These are phyloP conservation scores for Phyllosticta capitalensis DNA, from an alignment of 2,329 filamentous ascomycete species.

Conservation along the genomic window DNA sequence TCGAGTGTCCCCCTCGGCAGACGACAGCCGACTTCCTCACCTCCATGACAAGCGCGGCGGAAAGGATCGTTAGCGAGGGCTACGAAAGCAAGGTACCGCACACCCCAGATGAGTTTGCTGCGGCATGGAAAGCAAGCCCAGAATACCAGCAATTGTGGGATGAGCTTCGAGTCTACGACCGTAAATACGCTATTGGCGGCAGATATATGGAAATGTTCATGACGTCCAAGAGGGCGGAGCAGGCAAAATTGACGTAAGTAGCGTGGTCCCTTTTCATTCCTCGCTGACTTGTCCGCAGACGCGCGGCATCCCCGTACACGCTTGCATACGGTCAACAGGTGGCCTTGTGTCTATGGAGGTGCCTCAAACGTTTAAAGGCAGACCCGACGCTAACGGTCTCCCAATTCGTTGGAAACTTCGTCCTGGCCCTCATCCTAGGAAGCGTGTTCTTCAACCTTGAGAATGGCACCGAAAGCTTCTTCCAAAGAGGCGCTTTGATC, in stretches of 20 bases:
- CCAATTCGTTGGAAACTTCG: slow-evolving; percentile 59
- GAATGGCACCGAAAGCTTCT: slow-evolving; percentile 61
- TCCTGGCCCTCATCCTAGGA: slow-evolving; percentile 68
- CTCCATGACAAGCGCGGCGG: slow-evolving; percentile 51
- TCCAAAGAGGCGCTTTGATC: slow-evolving; percentile 65
- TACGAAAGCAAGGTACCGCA: slow-evolving; percentile 38
- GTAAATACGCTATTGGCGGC: slow-evolving; percentile 36
- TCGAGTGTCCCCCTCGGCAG: slow-evolving; percentile 60
- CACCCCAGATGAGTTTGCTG: slow-evolving; percentile 41
- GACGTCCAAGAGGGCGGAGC: slow-evolving; percentile 36
- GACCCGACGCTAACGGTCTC: slow-evolving; percentile 67
- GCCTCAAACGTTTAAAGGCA: slow-evolving; percentile 64
- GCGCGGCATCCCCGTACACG: slow-evolving; percentile 69
- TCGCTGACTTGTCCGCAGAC: slow-evolving; percentile 23
- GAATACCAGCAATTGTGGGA: slow-evolving; percentile 25
- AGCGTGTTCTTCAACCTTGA: slow-evolving; percentile 73
- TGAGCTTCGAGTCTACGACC: slow-evolving; percentile 39
- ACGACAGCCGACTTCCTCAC: slow-evolving; percentile 71
- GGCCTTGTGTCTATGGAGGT: slow-evolving; percentile 68
- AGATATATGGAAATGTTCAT: slow-evolving; percentile 37
- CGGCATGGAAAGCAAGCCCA: slow-evolving; percentile 38
- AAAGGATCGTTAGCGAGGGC: slow-evolving; percentile 36
- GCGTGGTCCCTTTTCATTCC: no score
- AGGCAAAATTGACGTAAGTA: slow-evolving; percentile 28
- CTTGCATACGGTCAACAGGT: slow-evolving; percentile 70